These are phyloP conservation scores for Proliferodiscus dingleyae DNA, from an alignment of 2,329 filamentous ascomycete genomes.

Conservation along the genomic window DNA sequence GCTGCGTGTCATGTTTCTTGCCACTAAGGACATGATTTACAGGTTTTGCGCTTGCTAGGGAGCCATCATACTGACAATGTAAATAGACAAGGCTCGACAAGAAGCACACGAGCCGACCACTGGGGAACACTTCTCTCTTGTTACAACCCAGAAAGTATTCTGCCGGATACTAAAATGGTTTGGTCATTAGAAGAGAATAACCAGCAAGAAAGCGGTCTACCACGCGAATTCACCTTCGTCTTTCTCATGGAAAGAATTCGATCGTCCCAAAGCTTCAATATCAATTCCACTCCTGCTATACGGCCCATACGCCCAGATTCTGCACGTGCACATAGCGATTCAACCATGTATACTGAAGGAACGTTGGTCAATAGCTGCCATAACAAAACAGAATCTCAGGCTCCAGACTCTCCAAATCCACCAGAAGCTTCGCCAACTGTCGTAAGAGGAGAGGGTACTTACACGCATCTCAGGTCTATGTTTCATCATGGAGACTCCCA, in stretches of 20 bases:
- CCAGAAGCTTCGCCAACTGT: too few species aligned
- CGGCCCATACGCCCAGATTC: background rate
- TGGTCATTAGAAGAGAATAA: constrained; percentile 47
- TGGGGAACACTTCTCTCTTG: background rate
- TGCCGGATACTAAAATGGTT: constrained; percentile 34
- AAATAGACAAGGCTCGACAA: constrained; percentile 19
- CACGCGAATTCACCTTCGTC: constrained; percentile 47
- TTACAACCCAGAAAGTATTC: background rate
- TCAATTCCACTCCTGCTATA: background rate
- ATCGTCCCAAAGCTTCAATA: background rate
- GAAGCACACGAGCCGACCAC: constrained; percentile 3
- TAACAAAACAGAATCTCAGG: background rate
- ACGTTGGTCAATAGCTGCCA: background rate
- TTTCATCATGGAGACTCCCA: too few species aligned
- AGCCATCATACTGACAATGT: background rate
- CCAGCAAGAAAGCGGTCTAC: constrained; percentile 43
- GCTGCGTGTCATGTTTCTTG: background rate
- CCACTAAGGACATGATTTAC: background rate
- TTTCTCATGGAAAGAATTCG: constrained; percentile 35
- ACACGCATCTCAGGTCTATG: too few species aligned
- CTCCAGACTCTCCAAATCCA: too few species aligned
- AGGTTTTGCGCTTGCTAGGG: background rate
- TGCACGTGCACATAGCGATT: background rate
- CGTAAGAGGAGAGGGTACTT: too few species aligned
- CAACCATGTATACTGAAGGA: background rate